A percentile compares a stretch with the other conserved stretches of the same genome.
These are phyloP conservation scores for Galerina sulciceps DNA, from an alignment of 768 basidiomycete species.

Conservation along the genomic window DNA sequence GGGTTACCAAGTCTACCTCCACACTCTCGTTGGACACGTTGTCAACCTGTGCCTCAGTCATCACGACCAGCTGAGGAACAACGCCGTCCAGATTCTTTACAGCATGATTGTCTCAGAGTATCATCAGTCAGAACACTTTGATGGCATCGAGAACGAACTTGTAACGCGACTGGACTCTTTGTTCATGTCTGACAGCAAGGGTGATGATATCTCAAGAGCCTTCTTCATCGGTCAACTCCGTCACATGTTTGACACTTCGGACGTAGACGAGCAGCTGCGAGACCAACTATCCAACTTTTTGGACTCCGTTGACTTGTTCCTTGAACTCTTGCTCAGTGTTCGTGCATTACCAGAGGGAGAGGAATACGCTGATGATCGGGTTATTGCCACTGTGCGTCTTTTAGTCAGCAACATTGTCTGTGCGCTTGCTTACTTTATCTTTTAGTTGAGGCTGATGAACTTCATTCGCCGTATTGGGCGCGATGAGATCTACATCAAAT, in stretches of 20 bases:
- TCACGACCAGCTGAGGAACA: conserved; percentile 89
- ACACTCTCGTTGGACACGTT: conserved; percentile 84
- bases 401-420: conserved; percentile 6
- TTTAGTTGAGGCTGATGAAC: conserved; percentile 85
- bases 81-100: conserved; percentile 91
- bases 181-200: conserved; percentile 92
- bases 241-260: conserved; percentile 83
- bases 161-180: conserved; percentile 89
- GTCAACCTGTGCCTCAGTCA: conserved; percentile 93
- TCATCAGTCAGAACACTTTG: conserved; percentile 82
- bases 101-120: conserved; percentile 96
- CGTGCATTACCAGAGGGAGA: conserved; percentile 90
- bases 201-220: conserved; percentile 87
- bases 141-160: conserved; percentile 89
- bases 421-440: conserved; percentile 17
- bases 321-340: conserved; percentile 86
- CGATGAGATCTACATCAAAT: conserved; percentile 94
- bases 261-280: conserved; percentile 80
- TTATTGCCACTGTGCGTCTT: conserved; percentile 78
- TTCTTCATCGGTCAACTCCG: conserved; percentile 93
- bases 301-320: conserved; percentile 89
- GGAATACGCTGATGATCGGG: conserved; percentile 93
- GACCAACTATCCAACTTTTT: conserved; percentile 82
- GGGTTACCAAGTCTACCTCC: conserved; percentile 86
- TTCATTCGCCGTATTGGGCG: conserved; percentile 91